A percentile compares a stretch with the other conserved stretches of the same genome.
phyloP scores from a whole-genome alignment of 2,329 filamentous ascomycete species.

The Trichoderma sp. region DNA sequence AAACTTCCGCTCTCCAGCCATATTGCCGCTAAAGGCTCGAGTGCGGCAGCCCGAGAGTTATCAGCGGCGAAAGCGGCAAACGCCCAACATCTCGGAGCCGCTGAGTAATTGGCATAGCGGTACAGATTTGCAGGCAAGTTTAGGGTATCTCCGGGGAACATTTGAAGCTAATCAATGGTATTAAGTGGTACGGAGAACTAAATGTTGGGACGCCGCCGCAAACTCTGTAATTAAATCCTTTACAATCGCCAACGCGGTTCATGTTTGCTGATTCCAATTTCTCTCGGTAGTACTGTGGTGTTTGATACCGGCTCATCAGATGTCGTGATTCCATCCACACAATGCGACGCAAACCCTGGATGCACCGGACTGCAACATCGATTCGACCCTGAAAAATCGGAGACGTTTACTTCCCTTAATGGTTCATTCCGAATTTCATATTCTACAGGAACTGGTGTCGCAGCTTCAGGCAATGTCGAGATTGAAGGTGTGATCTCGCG shows the following conservation, averaged over 20 bases:
- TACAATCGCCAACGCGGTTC: neutral
- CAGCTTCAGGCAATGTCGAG: neutral
- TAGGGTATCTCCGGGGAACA: neutral
- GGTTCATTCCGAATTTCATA: neutral
- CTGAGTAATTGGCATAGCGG: neutral
- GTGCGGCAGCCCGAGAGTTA: neutral
- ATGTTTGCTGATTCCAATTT: neutral
- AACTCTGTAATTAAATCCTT: neutral
- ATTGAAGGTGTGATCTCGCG: neutral
- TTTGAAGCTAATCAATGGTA: neutral
- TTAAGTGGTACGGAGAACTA: neutral
- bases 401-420: neutral
- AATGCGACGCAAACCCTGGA: neutral
- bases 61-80: conserved; percentile 14
- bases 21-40: neutral
- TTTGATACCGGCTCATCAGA: neutral
- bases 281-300: neutral
- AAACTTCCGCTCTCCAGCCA: neutral
- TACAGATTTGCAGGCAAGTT: neutral
- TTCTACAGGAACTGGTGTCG: neutral
- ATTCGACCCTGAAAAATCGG: neutral
- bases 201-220: neutral
- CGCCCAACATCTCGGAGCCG: neutral
- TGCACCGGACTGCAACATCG: neutral
- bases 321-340: neutral